A percentile compares a stretch with the other conserved stretches of the same genome.
phyloP scores from a whole-genome alignment of 164 flowering plant genomes.

The Liquidambar formosana region DNA sequence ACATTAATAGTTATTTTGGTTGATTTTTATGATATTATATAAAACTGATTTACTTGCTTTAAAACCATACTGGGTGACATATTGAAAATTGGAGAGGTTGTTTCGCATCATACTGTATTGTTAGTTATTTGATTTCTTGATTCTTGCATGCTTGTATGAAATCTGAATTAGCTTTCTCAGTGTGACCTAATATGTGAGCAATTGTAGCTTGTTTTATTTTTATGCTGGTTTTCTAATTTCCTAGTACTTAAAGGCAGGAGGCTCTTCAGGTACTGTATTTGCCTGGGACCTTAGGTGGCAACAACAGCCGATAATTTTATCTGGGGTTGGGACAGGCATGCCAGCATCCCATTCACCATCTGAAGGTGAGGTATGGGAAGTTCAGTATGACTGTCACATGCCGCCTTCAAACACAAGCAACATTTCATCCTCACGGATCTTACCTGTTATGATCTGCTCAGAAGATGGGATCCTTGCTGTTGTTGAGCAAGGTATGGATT shows the following conservation, averaged over 20 bases:
- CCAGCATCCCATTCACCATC: slow-evolving; percentile 29
- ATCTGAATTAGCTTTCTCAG: too few species aligned
- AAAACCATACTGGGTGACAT: too few species aligned
- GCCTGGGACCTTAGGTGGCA: slow-evolving; percentile 91
- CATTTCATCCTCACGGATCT: slow-evolving; percentile 48
- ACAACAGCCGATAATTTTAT: slow-evolving; percentile 68
- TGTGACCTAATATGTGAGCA: neutral
- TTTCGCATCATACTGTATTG: too few species aligned
- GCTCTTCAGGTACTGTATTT: slow-evolving; percentile 86
- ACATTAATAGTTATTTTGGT: neutral
- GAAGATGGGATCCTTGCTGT: slow-evolving; percentile 93
- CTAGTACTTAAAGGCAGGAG: slow-evolving; percentile 70
- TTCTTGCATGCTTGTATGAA: too few species aligned
- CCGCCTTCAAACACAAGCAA: slow-evolving; percentile 45
- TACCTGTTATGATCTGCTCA: slow-evolving; percentile 87
- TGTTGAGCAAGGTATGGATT: slow-evolving; percentile 68
- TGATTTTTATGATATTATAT: neutral
- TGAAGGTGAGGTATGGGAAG: slow-evolving; percentile 94
- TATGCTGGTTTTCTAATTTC: slow-evolving; percentile 3
- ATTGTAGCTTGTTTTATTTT: neutral
- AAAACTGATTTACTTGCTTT: neutral
- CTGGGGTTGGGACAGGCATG: slow-evolving; percentile 46
- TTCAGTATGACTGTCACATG: slow-evolving; percentile 65
- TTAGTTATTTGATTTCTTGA: too few species aligned
- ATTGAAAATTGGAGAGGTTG: too few species aligned